Base-by-base conservation (phyloP, 2,329 filamentous ascomycete genomes). In the Calonectria hongkongensis region DNA sequence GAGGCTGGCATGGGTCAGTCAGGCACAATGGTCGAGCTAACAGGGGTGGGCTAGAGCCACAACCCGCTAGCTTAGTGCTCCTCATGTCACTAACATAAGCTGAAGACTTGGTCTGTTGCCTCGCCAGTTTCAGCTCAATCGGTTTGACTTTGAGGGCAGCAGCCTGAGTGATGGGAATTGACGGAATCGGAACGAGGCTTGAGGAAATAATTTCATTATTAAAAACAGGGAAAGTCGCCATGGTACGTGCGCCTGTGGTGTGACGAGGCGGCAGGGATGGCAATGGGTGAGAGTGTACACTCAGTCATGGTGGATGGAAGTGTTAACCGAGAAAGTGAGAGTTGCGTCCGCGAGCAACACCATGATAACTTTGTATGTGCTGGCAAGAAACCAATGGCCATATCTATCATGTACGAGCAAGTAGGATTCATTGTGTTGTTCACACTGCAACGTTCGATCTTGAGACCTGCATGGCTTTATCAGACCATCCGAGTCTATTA, bases 41-140 rank as follows among this genome's bases (percentile, higher is more conserved):
- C 68, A 72, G 62, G 41, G 70, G 47, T 70, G 28, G 64, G 64
- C 56, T 71, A 48, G 58, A 68, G 56, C 48, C 63, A 64, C 51
- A 50, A 25, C 36, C 50, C 68, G 51, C 72, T 74, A 64, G 70
- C 47, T 71, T 74, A 64, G 73, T 51, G 64, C 67, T 54, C 36
- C 39, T 30, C 66, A 64, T 60, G 68, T 74, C 70, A 74, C 70
- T 63, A 51, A 73, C 73, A 70, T 68, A 51, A 73, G 74, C 74
- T 71, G 73, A 71, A 69, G 60, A 54, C 68, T 70, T 73, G 65
- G 51, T 62, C 43, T 18, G 21, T 67, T 70, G 71, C 74, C 73
- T 71, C 74, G 50, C 71, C 47, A 33, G 60, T 43, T 58, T 74
- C 74, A 76, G 74, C 74, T 76, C 74, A 76, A 70, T 71, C 73